These are phyloP conservation scores for Bullera alba DNA, from an alignment of 768 basidiomycete genomes.

Conservation along the genomic window DNA sequence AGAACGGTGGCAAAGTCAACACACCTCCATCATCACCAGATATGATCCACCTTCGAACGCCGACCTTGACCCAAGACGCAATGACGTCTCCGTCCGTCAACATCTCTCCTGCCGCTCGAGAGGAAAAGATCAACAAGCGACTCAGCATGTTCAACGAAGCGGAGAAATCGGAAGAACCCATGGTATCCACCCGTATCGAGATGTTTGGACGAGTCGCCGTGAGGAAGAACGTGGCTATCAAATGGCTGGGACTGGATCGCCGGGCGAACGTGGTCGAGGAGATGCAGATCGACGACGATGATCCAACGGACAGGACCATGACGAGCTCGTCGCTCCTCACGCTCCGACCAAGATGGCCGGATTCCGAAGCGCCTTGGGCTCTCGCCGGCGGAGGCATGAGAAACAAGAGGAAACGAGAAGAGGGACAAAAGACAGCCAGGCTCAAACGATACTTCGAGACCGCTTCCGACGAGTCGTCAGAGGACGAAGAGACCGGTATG, in stretches of 20 bases:
- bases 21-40: constrained; percentile 17
- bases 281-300: constrained; percentile 21
- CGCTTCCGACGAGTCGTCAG: constrained; percentile 27
- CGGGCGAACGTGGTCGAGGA: constrained; percentile 19
- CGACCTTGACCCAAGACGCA: constrained; percentile 7
- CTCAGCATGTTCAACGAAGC: constrained; percentile 21
- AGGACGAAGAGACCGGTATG: constrained; percentile 18
- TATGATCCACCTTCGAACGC: constrained; percentile 15
- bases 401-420: constrained; percentile 17
- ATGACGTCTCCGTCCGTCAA: constrained; percentile 9
- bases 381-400: constrained; percentile 23
- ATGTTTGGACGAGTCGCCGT: constrained; percentile 34
- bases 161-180: constrained; percentile 14
- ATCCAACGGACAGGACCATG: constrained; percentile 12
- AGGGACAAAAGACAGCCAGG: constrained; percentile 16
- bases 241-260: constrained; percentile 25
- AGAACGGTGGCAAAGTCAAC: constrained; percentile 11
- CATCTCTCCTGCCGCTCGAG: constrained; percentile 14
- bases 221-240: constrained; percentile 31
- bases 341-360: constrained; percentile 34
- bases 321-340: constrained; percentile 13
- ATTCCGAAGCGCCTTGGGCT: constrained; percentile 30
- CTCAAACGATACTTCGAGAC: constrained; percentile 32
- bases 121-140: constrained; percentile 14
- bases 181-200: constrained; percentile 32